Evolutionary conservation across 2,329 filamentous ascomycete species (phyloP), one percentile per base, ranked within the genome.

Genomic region (Fusarium ramigenum): DNA sequence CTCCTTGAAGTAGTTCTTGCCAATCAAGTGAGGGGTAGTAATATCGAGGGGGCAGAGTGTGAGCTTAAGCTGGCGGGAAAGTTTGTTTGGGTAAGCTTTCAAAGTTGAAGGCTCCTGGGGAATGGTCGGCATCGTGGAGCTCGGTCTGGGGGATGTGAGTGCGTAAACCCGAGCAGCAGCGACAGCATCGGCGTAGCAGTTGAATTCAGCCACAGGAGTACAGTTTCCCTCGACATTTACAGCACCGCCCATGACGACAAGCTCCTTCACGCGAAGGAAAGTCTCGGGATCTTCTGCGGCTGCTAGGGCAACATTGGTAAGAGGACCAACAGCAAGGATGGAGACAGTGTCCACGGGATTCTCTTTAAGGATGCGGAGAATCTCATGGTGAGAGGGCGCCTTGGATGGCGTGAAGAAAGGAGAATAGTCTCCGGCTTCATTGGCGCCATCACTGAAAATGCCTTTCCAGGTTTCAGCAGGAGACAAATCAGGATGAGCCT

Each of bases 231-330:
- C 88, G 49, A 91, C 84, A 66, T 93, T 87, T 60, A 99, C 89
- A 30, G 93, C 92, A 67, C 96, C 96, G 66, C 96, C 96, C 96
- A 99, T 99, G 52, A 98, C 93, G 8, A 97, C 92, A 7, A 99
- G 89, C 82, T 98, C 95, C 81, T 97, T 97, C 54, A 91, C 93
- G 47, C 91, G 90, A 62, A 99, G 87, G 82, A 99, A 98, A 1
- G 95, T 92, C 82, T 96, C 94, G 0, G 95, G 92, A 75, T 98
- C 96, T 78, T 94, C 91, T 19, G 94, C 91, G 6, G 96, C 95
- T 7, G 96, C 96, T 32, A 97, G 83, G 3, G 96, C 96, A 36
- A 97, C 85, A 80, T 97, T 99, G n/a, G 96, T 98, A 75, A 98
- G 85, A 2, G 96, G 96, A 0, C 96, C 96, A 54, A 98, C 87